These are phyloP conservation scores for Saccharomyces hybrid DNA, from an alignment of 1,139 yeast species.

Conservation along the genomic window DNA sequence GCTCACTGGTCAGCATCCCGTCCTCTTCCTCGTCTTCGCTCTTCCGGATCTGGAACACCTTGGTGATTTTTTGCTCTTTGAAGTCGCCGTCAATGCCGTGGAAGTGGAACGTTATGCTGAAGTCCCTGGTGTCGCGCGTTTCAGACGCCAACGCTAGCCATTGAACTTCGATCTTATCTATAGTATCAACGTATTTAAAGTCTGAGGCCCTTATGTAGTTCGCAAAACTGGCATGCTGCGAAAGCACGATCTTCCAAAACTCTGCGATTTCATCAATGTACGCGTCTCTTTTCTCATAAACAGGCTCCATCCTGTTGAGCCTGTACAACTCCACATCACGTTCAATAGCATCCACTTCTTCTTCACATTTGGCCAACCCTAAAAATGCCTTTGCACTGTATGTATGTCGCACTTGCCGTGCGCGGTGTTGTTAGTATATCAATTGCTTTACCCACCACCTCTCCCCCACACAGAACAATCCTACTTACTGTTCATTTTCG, in stretches of 20 bases:
- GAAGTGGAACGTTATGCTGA: slow-evolving; percentile 50
- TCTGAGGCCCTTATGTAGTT: slow-evolving; percentile 63
- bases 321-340: slow-evolving; percentile 46
- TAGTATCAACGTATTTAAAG: slow-evolving; percentile 55
- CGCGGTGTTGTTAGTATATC: slow-evolving; percentile 3
- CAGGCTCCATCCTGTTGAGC: slow-evolving; percentile 42
- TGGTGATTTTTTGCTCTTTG: slow-evolving; percentile 46
- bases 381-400: slow-evolving; percentile 25
- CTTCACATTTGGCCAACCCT: slow-evolving; percentile 49
- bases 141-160: slow-evolving; percentile 26
- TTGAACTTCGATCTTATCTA: slow-evolving; percentile 49
- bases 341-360: slow-evolving; percentile 48
- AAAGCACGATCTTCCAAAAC: slow-evolving; percentile 70
- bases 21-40: slow-evolving; percentile 14
- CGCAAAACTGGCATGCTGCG: slow-evolving; percentile 69
- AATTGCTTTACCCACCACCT: neutral
- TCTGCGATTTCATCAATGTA: slow-evolving; percentile 46
- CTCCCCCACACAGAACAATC: neutral
- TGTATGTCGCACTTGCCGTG: neutral
- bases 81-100: slow-evolving; percentile 36
- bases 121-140: slow-evolving; percentile 24
- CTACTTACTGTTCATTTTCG: neutral
- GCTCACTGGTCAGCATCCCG: slow-evolving; percentile 41
- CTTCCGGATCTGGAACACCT: slow-evolving; percentile 39
- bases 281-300: slow-evolving; percentile 44